Conservation (phyloP, 2,329 filamentous ascomycete genomes). For the Ceratocystis albifundus region DNA sequence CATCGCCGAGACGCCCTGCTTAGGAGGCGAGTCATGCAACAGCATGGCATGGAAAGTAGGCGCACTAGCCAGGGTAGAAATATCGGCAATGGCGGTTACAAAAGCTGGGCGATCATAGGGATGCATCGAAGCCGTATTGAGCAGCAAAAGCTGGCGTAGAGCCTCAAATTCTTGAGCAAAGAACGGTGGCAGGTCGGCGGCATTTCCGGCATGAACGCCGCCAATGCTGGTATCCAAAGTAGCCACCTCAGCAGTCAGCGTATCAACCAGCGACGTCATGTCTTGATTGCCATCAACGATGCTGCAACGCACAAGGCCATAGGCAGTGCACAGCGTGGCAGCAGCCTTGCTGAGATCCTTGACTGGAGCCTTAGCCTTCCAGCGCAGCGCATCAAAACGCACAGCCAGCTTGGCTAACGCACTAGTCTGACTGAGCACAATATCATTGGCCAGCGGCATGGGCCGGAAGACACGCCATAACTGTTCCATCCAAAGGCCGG, state of each 20-base stretch:
- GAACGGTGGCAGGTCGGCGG: constrained; percentile 37
- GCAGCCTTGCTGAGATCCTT: constrained; percentile 43
- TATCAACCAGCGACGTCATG: constrained; percentile 38
- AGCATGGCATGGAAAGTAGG: constrained; percentile 37
- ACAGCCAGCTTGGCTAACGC: constrained; percentile 45
- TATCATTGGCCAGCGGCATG: constrained; percentile 38
- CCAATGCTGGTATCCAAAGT: constrained; percentile 39
- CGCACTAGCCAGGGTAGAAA: constrained; percentile 40
- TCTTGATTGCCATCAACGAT: constrained; percentile 30
- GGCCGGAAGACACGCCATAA: constrained; percentile 68
- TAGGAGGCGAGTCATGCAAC: constrained; percentile 31
- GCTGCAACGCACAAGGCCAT: constrained; percentile 42
- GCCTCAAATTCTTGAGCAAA: constrained; percentile 46
- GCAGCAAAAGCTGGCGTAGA: constrained; percentile 41
- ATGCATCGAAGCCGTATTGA: constrained; percentile 28
- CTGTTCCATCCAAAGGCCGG: constrained; percentile 66
- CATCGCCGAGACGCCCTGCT: constrained; percentile 29
- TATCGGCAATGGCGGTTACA: constrained; percentile 27
- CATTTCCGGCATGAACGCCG: constrained; percentile 25
- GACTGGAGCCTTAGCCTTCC: constrained; percentile 44
- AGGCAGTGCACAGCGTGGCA: constrained; percentile 44
- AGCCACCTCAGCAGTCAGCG: constrained; percentile 41
- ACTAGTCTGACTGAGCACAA: constrained; percentile 37
- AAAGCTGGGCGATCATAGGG: constrained; percentile 12
- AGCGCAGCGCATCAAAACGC: constrained; percentile 50